Conservation (phyloP, 192 early-diverging fungal genomes). For the Rhizophlyctis rosea region DNA sequence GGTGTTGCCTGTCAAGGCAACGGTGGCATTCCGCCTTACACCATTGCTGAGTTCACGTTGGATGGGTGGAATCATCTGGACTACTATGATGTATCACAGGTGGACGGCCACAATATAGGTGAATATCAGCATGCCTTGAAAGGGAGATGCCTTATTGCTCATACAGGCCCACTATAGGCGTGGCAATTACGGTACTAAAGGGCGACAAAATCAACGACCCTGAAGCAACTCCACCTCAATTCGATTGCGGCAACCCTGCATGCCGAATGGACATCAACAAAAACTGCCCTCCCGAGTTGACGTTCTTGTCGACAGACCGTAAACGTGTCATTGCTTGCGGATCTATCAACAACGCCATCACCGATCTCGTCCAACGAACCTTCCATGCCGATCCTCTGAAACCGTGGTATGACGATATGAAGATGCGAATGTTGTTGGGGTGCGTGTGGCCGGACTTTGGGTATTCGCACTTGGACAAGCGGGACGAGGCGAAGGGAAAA, state of each 20-base stretch:
- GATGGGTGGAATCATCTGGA: constrained; percentile 18
- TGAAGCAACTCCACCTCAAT: background rate
- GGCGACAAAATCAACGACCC: constrained; percentile 13
- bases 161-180: too few species aligned
- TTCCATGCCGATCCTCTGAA: background rate
- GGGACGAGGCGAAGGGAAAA: background rate
- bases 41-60: constrained; percentile 36
- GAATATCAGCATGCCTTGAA: constrained; percentile 18
- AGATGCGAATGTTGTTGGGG: constrained; percentile 1
- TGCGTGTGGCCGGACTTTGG: background rate
- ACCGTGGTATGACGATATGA: background rate
- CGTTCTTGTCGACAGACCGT: constrained; percentile 1
- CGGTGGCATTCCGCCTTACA: constrained; percentile 24
- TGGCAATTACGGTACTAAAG: background rate
- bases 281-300: constrained; percentile 14
- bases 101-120: constrained; percentile 32
- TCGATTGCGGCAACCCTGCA: constrained; percentile 13
- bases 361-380: constrained; percentile 1
- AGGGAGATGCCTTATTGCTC: too few species aligned
- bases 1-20: constrained; percentile 28
- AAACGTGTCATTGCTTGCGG: constrained; percentile 8
- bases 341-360: too few species aligned
- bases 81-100: constrained; percentile 31
- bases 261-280: constrained; percentile 17
- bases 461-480: background rate